Conservation (phyloP, 108 stramenopile species). For the Aurantiochytrium sp. region DNA sequence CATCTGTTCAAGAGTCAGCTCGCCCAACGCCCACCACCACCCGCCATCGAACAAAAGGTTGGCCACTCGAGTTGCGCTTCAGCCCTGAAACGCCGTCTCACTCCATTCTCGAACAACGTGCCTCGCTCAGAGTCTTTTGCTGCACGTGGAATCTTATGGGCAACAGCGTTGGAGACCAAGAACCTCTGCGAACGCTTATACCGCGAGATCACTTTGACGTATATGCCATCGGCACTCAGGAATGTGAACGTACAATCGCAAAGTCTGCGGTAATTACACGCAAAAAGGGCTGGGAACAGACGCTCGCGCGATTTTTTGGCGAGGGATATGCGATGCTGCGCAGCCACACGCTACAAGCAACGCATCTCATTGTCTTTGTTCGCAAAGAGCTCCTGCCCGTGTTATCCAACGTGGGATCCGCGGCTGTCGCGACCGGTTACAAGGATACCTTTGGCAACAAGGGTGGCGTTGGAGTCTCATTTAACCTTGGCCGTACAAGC, state of each 20-base stretch:
- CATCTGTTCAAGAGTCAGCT: not conserved
- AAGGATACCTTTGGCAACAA: slow-evolving; percentile 23
- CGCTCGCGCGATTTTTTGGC: not conserved
- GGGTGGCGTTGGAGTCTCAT: slow-evolving; percentile 21
- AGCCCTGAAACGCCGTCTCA: not conserved
- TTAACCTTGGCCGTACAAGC: slow-evolving; percentile 12
- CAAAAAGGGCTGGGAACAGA: slow-evolving; percentile 18
- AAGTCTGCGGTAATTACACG: not conserved
- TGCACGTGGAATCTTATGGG: slow-evolving; percentile 17
- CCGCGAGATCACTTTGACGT: not conserved
- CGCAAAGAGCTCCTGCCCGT: not conserved
- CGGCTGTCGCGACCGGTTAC: slow-evolving; percentile 18
- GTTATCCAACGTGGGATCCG: not conserved
- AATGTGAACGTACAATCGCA: slow-evolving; percentile 19
- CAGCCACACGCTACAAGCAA: slow-evolving; percentile 14
- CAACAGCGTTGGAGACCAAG: not conserved
- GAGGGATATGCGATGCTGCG: not conserved
- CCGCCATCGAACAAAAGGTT: not conserved
- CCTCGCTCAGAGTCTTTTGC: not conserved
- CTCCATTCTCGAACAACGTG: not conserved
- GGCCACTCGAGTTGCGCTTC: not conserved
- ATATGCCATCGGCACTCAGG: slow-evolving; percentile 8
- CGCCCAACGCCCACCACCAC: not conserved
- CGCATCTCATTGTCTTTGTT: slow-evolving; percentile 19
- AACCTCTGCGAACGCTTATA: not conserved